Evolutionary conservation across 2,329 filamentous ascomycete species (phyloP).

Genomic region (Ascochyta lentis): DNA sequence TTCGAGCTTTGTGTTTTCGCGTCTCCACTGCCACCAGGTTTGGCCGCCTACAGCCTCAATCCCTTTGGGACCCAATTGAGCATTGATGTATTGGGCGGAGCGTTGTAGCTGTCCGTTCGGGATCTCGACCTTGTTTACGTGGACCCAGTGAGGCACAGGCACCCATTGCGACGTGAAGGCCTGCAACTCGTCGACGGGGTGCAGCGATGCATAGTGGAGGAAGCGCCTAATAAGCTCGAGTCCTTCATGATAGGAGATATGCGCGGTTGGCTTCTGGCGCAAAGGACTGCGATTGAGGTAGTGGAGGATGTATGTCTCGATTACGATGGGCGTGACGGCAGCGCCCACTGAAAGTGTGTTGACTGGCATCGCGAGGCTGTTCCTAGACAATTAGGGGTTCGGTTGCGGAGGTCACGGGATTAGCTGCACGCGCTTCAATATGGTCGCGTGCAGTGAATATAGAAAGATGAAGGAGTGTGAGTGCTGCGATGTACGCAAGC

Average conservation of each 20-base stretch:
- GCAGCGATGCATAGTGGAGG: constrained; percentile 81
- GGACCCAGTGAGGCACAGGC: constrained; percentile 86
- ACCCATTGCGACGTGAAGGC: constrained; percentile 92
- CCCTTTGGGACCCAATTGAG: constrained; percentile 79
- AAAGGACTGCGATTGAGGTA: constrained; percentile 81
- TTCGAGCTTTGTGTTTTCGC: constrained; percentile 66
- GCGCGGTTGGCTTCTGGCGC: constrained; percentile 81
- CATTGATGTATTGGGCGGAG: constrained; percentile 70
- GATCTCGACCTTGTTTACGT: constrained; percentile 73
- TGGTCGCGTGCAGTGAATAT: background rate
- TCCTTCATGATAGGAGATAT: constrained; percentile 94
- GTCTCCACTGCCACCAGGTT: constrained; percentile 76
- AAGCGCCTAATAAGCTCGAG: constrained; percentile 87
- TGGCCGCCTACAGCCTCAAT: constrained; percentile 82
- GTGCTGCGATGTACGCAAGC: background rate
- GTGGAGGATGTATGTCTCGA: constrained; percentile 88
- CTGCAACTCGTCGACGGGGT: constrained; percentile 92
- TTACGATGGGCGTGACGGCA: constrained; percentile 85
- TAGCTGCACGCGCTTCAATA: constrained; percentile 6
- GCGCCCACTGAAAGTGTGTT: constrained; percentile 82
- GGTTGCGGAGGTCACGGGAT: constrained; percentile 16
- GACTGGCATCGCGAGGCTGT: constrained; percentile 61
- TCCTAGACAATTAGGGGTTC: constrained; percentile 7
- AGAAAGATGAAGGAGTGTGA: background rate
- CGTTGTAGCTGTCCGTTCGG: constrained; percentile 66